Conservation (phyloP, 2,329 filamentous ascomycete species). For the Orbilia brochopaga region DNA sequence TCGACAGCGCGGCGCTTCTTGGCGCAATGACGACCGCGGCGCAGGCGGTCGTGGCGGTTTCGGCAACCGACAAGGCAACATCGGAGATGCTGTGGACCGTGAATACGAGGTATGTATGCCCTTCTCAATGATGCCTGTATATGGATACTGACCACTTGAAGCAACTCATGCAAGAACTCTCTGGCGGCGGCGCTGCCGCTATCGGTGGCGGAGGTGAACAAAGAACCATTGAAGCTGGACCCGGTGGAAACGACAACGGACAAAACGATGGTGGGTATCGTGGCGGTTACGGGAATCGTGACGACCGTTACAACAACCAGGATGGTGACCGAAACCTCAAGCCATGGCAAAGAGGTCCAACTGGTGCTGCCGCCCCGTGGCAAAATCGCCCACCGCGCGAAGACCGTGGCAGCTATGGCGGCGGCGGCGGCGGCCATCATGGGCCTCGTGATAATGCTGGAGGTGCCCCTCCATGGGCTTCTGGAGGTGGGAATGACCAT, state of each 20-base stretch:
- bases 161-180: constrained; percentile 98
- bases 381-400: constrained; percentile 61
- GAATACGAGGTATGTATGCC: constrained; percentile 81
- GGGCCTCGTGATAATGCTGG: constrained; percentile 61
- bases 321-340: constrained; percentile 66
- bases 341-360: constrained; percentile 87
- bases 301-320: constrained; percentile 49
- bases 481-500: constrained; percentile 60
- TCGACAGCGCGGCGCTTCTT: constrained; percentile 84
- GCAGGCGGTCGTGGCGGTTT: constrained; percentile 56
- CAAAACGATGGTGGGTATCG: constrained; percentile 51
- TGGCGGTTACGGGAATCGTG: constrained; percentile 51
- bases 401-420: constrained; percentile 64
- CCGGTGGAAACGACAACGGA: constrained; percentile 65
- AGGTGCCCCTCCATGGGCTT: constrained; percentile 64
- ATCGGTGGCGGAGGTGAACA: constrained; percentile 69
- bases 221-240: constrained; percentile 78
- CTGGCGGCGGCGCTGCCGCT: constrained; percentile 67
- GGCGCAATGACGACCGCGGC: constrained; percentile 73
- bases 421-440: constrained; percentile 61
- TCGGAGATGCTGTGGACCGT: constrained; percentile 83
- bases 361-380: constrained; percentile 85
- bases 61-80: constrained; percentile 61
- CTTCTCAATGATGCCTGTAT: constrained; percentile 3
- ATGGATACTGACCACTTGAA: constrained; percentile 61